A percentile compares a stretch with the other conserved stretches of the same genome.
phyloP scores from a whole-genome alignment of 177 flowering plant species.

The Telopea speciosissima region DNA sequence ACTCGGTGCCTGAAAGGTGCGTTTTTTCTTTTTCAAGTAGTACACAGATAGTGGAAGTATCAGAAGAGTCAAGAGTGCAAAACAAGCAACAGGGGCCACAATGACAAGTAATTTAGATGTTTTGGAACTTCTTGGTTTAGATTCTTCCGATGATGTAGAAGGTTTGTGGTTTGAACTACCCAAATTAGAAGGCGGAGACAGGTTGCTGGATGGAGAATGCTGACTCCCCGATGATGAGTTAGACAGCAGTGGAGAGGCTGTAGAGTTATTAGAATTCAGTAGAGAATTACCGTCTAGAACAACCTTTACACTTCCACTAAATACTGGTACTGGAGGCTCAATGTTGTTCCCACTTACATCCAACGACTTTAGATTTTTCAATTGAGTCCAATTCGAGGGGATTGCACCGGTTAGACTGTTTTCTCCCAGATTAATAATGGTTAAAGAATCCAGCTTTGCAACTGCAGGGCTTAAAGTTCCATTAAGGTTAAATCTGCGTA shows the following conservation, averaged over 20 bases:
- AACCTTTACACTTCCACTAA: slow-evolving; percentile 34
- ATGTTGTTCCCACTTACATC: slow-evolving; percentile 56
- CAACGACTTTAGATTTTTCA: slow-evolving; percentile 43
- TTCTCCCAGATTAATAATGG: slow-evolving; percentile 35
- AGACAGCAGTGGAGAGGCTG: background rate
- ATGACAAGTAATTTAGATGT: slow-evolving; percentile 31
- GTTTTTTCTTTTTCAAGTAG: slow-evolving; percentile 43
- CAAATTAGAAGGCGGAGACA: slow-evolving; percentile 20
- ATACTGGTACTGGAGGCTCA: slow-evolving; percentile 61
- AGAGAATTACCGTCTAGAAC: slow-evolving; percentile 38
- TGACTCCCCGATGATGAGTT: slow-evolving; percentile 5
- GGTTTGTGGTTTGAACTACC: background rate
- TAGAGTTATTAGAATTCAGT: slow-evolving; percentile 7
- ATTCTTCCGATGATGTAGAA: background rate
- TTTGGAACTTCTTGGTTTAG: slow-evolving; percentile 15
- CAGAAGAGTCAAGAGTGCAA: slow-evolving; percentile 36
- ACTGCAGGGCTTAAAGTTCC: slow-evolving; percentile 70
- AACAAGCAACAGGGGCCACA: slow-evolving; percentile 47
- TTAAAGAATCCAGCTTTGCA: slow-evolving; percentile 46
- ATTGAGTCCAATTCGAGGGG: slow-evolving; percentile 38
- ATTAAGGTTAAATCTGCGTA: slow-evolving; percentile 45
- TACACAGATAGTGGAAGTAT: slow-evolving; percentile 34
- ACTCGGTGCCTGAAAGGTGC: slow-evolving; percentile 28
- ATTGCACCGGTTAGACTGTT: slow-evolving; percentile 47
- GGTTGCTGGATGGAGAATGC: slow-evolving; percentile 12